Evolutionary conservation across 2,329 filamentous ascomycete genomes (phyloP), one percentile per base, ranked within the genome.

Genomic region (Malbranchea zuffiana): DNA sequence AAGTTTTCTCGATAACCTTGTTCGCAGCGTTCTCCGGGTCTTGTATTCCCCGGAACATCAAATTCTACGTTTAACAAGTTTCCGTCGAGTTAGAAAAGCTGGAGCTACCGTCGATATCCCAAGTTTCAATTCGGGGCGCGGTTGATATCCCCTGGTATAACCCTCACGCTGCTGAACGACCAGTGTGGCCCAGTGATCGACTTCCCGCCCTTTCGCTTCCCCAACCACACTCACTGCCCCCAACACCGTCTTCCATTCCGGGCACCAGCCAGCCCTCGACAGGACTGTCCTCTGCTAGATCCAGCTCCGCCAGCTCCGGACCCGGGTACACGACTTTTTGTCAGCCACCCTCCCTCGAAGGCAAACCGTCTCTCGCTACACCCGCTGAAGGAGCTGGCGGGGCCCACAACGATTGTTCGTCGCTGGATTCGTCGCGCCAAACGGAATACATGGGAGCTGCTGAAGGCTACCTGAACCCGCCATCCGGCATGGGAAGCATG

Each of bases 41-140:
- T 29, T 26, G 7, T 36, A 18, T 36, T 32, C 19, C 4, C 15
- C 28, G 8, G 11, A 30, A 13, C 15, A 30, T 10, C 28, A 7
- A 31, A 23, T 26, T 13, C 17, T 28, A 12, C 17, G 32, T 39
- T 13, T 31, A 44, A 18, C 4, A 24, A 15, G 35, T 39, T 38
- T 39, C 44, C 47, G 44, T 50, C 57, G 68, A 75, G 66, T 80
- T 77, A 82, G 83, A 75, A 80, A 90, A 87, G 72, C 84, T 92
- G 84, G 84, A 87, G 82, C 78, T 87, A 63, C 82, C 83, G 67
- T 82, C 82, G 67, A 81, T 86, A 59, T 81, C 81, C 57, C 78
- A 83, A 69, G 75, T 82, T 68, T 79, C 83, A 66, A 75, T 78
- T 74, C 79, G 82, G 75, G 80, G 79, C 69, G 71, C 72, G 57